Percentiles rank a stretch among this genome's conserved stretches.
phyloP scores from a whole-genome alignment of 495 filamentous ascomycete species.

The Podospora pseudoanserina region DNA sequence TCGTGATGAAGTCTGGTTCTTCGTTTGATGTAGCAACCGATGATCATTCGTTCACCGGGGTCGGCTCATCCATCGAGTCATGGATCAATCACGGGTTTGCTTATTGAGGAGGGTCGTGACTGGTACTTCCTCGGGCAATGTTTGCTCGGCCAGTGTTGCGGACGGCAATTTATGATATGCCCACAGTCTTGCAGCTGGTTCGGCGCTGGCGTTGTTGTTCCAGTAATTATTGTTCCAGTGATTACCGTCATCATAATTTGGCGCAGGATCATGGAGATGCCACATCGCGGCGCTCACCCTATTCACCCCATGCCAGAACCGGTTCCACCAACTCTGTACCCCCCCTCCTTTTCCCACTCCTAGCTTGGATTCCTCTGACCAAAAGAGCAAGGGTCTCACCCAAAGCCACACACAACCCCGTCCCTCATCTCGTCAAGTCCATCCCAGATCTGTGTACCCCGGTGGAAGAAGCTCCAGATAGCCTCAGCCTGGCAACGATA shows the following conservation, averaged over 20 bases:
- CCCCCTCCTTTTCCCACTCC: neutral
- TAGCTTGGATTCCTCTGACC: neutral
- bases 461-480: neutral
- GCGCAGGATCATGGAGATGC: neutral
- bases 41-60: too few relatives aligned
- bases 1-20: too few relatives aligned
- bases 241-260: neutral
- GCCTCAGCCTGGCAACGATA: neutral
- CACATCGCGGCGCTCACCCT: neutral
- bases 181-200: too few relatives aligned
- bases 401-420: neutral
- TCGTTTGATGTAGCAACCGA: too few relatives aligned
- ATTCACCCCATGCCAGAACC: neutral
- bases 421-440: neutral
- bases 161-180: too few relatives aligned
- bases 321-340: neutral
- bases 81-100: too few relatives aligned
- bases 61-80: too few relatives aligned
- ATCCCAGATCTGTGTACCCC: neutral
- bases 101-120: too few relatives aligned
- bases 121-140: too few relatives aligned
- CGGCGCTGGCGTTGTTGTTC: too few relatives aligned
- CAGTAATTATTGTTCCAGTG: too few relatives aligned
- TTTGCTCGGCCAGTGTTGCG: too few relatives aligned
- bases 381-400: neutral